A percentile compares a stretch with the other conserved stretches of the same genome.
phyloP scores from a whole-genome alignment of 2,329 filamentous ascomycete genomes.

The Pyricularia sp. region DNA sequence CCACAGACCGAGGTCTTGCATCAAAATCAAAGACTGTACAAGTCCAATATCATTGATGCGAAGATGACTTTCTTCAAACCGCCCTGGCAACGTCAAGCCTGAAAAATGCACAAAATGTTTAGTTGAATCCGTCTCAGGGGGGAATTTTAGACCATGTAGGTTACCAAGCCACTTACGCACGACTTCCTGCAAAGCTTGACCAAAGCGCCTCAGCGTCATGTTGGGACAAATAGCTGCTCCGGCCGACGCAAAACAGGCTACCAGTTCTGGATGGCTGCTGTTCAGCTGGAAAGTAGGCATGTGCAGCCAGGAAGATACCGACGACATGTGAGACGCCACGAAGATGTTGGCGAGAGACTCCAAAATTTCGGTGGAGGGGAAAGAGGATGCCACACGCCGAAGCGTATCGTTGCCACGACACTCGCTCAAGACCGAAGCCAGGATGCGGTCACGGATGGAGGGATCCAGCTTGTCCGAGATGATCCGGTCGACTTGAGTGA shows the following conservation, averaged over 20 bases:
- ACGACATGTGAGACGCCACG: conserved; percentile 43
- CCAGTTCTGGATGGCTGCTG: conserved; percentile 46
- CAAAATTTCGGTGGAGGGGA: conserved; percentile 50
- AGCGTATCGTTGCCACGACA: conserved; percentile 40
- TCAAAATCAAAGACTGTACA: conserved; percentile 38
- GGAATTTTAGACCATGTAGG: neutral
- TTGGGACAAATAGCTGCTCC: conserved; percentile 51
- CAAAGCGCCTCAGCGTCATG: conserved; percentile 49
- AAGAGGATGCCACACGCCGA: conserved; percentile 47
- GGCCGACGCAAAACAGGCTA: conserved; percentile 49
- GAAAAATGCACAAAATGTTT: neutral
- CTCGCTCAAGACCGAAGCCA: conserved; percentile 53
- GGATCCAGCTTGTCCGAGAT: conserved; percentile 33
- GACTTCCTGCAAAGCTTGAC: conserved; percentile 43
- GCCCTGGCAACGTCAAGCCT: conserved; percentile 21
- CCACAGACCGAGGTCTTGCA: conserved; percentile 42
- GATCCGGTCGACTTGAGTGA: conserved; percentile 30
- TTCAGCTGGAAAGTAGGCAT: conserved; percentile 49
- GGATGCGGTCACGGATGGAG: conserved; percentile 48
- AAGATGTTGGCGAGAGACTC: conserved; percentile 54
- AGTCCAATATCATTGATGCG: conserved; percentile 35
- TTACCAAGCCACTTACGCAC: conserved; percentile 26
- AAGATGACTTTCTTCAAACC: conserved; percentile 39
- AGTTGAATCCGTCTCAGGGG: neutral
- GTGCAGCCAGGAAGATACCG: conserved; percentile 53